phyloP scores from a whole-genome alignment of 116 monocot genomes.

The Phalaenopsis hybrid region DNA sequence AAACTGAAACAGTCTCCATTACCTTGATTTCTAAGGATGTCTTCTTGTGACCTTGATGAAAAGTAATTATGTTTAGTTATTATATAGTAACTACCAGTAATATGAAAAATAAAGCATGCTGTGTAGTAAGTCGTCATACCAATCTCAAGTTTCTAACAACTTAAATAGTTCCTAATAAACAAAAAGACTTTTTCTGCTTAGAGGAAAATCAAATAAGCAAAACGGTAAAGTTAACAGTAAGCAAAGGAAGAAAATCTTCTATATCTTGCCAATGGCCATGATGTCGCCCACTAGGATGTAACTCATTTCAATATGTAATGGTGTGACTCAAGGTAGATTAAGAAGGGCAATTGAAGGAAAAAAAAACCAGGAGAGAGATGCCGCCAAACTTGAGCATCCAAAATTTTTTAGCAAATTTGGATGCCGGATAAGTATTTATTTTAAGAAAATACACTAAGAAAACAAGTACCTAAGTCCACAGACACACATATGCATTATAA shows the following conservation, averaged over 20 bases:
- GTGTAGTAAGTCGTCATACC: not conserved
- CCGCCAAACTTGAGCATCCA: not conserved
- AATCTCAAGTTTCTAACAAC: not conserved
- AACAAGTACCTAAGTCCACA: too few species aligned
- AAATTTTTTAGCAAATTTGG: not conserved
- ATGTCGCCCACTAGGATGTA: not conserved
- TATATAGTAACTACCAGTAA: not conserved
- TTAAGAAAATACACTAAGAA: too few species aligned
- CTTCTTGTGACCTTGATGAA: not conserved
- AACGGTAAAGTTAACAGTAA: not conserved
- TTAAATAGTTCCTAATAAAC: not conserved
- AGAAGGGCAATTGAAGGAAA: not conserved
- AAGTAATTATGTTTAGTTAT: not conserved
- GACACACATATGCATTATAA: not conserved
- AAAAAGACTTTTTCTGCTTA: too few species aligned
- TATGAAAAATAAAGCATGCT: not conserved
- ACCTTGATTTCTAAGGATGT: not conserved
- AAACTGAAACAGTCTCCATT: constrained; percentile 10
- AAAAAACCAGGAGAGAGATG: not conserved
- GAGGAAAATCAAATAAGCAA: not conserved
- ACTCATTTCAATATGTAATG: not conserved
- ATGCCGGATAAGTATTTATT: too few species aligned
- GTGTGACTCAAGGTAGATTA: not conserved
- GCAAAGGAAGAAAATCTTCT: not conserved
- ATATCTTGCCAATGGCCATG: not conserved